Percentiles rank a stretch among this genome's conserved stretches.
These are phyloP conservation scores for Gaertneriomyces semiglobifer DNA, from an alignment of 192 early-diverging fungal species.

Conservation along the genomic window DNA sequence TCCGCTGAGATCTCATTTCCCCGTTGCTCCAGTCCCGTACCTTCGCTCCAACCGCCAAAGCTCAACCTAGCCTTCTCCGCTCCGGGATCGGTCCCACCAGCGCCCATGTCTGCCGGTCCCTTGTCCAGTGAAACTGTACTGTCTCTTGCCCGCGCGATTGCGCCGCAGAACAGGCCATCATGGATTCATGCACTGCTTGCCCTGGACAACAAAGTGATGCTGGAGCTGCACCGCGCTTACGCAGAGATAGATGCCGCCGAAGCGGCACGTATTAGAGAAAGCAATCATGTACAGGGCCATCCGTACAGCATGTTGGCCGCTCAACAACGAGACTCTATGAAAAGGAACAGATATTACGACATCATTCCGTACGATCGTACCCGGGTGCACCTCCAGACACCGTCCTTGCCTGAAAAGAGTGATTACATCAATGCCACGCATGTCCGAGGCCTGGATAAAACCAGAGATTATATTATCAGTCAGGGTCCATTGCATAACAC, in stretches of 20 bases:
- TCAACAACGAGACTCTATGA: constrained; percentile 8
- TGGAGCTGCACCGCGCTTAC: constrained; percentile 1
- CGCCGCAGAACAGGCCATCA: constrained; percentile 9
- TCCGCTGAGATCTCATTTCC: neutral
- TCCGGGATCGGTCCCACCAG: constrained; percentile 17
- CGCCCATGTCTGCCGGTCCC: constrained; percentile 32
- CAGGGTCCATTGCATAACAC: constrained; percentile 84
- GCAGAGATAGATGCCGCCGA: constrained; percentile 23
- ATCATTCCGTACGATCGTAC: constrained; percentile 51
- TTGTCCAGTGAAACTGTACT: constrained; percentile 8
- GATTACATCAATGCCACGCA: constrained; percentile 89
- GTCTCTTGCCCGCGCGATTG: constrained; percentile 14
- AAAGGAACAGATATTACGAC: constrained; percentile 41
- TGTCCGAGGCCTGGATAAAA: constrained; percentile 37
- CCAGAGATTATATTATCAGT: constrained; percentile 74
- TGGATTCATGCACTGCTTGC: constrained; percentile 21
- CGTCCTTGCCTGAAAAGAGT: constrained; percentile 13
- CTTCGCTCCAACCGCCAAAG: constrained; percentile 19
- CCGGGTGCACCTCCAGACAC: constrained; percentile 37
- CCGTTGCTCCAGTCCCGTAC: too few species aligned
- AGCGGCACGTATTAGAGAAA: constrained; percentile 9
- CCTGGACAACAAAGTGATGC: constrained; percentile 3
- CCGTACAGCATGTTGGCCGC: constrained; percentile 12
- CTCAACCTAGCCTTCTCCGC: constrained; percentile 20
- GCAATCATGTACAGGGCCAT: neutral